phyloP scores from a whole-genome alignment of 2,329 filamentous ascomycete species.

The Periconia sp. region DNA sequence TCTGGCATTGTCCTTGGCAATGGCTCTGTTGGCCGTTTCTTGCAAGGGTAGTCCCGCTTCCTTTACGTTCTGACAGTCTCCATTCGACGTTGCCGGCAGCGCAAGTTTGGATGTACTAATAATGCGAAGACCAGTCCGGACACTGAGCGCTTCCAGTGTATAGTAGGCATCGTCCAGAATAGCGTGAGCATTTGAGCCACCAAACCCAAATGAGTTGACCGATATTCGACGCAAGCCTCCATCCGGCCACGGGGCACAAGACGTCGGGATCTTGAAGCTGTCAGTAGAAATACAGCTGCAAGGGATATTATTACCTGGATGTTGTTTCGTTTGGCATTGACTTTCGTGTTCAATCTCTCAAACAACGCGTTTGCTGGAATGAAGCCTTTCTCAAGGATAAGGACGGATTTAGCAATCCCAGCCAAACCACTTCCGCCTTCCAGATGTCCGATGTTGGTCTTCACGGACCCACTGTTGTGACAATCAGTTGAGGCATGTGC shows the following conservation, averaged over 20 bases:
- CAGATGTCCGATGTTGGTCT: conserved; percentile 28
- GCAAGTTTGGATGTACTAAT: too few relatives aligned
- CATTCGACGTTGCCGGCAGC: too few relatives aligned
- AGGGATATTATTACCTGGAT: background rate
- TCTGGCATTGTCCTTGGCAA: too few relatives aligned
- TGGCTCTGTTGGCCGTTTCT: too few relatives aligned
- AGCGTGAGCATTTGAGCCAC: conserved; percentile 27
- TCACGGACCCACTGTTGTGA: conserved; percentile 18
- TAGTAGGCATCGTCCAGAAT: conserved; percentile 24
- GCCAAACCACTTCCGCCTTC: conserved; percentile 27
- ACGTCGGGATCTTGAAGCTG: conserved; percentile 14
- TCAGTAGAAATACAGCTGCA: background rate
- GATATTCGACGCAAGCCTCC: conserved; percentile 18
- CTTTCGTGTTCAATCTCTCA: conserved; percentile 37
- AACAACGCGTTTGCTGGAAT: conserved; percentile 41
- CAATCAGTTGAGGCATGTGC: too few relatives aligned
- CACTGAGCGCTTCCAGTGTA: background rate
- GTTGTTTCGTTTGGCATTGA: conserved; percentile 13
- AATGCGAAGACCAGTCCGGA: too few relatives aligned
- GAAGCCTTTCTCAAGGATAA: conserved; percentile 39
- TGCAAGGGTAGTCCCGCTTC: too few relatives aligned
- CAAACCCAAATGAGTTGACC: conserved; percentile 32
- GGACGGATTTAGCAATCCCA: conserved; percentile 27
- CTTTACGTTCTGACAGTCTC: too few relatives aligned
- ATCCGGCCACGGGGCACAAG: conserved; percentile 18